A percentile compares a stretch with the other conserved stretches of the same genome.
These are phyloP conservation scores for Ormosia emarginata DNA, from an alignment of 306 rosid species.

Conservation along the genomic window DNA sequence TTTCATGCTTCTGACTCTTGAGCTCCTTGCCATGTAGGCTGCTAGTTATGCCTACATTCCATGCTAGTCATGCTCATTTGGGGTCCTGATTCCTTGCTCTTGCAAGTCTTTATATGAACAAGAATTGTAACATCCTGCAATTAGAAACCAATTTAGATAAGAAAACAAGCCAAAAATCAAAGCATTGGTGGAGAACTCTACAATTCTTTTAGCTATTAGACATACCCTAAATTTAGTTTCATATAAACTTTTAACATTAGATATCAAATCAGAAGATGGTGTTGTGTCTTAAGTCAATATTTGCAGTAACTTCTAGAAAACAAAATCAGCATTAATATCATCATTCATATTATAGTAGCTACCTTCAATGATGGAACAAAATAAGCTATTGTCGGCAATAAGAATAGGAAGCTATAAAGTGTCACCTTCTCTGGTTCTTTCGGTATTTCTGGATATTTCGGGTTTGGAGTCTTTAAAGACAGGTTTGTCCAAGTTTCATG, in stretches of 20 bases:
- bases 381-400: conserved; percentile 5
- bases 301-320: conserved; percentile 78
- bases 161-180: conserved; percentile 12
- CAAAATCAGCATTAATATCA: conserved; percentile 17
- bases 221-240: conserved; percentile 89
- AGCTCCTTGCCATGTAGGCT: too few species aligned
- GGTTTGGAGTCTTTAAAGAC: conserved; percentile 66
- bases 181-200: conserved; percentile 12
- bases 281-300: conserved; percentile 78
- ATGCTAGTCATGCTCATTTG: too few species aligned
- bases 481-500: conserved; percentile 48
- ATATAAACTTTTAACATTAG: conserved; percentile 82
- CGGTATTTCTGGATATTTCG: conserved; percentile 91
- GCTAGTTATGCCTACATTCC: too few species aligned
- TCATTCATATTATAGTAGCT: not conserved
- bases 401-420: conserved; percentile 49
- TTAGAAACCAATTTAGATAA: conserved; percentile 24
- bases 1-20: too few species aligned
- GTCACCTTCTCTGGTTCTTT: conserved; percentile 88
- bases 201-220: conserved; percentile 15
- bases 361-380: not conserved
- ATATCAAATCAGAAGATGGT: conserved; percentile 77
- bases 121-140: conserved; percentile 97
- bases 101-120: conserved; percentile 36
- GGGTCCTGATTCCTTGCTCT: too few species aligned